Evolutionary conservation across 2,329 filamentous ascomycete genomes (phyloP).

Genomic region (Cryphonectria parasitica): DNA sequence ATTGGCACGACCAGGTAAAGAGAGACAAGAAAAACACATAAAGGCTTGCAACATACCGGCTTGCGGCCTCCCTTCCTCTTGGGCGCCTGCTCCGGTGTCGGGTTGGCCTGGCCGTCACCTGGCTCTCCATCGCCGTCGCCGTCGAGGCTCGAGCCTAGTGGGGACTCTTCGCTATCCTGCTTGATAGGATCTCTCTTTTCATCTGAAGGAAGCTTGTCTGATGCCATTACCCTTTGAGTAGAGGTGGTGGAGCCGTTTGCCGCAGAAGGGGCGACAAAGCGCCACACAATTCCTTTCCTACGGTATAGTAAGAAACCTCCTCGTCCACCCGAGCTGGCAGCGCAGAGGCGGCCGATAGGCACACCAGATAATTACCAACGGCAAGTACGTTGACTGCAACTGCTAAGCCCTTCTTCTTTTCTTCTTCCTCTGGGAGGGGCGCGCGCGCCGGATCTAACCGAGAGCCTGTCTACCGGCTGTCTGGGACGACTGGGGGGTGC

Average conservation of each 20-base stretch:
- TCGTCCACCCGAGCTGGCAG: slow-evolving; percentile 17
- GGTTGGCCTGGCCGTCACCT: slow-evolving; percentile 49
- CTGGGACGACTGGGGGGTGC: slow-evolving; percentile 16
- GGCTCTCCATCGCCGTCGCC: slow-evolving; percentile 25
- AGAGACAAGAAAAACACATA: slow-evolving; percentile 5
- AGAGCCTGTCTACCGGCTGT: slow-evolving; percentile 20
- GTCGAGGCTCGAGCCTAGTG: slow-evolving; percentile 61
- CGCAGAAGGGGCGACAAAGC: slow-evolving; percentile 46
- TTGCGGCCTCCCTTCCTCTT: slow-evolving; percentile 98
- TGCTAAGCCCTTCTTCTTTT: slow-evolving; percentile 10
- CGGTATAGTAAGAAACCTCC: slow-evolving; percentile 20
- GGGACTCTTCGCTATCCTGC: slow-evolving; percentile 65
- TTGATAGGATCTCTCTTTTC: slow-evolving; percentile 61
- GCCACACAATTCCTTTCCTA: slow-evolving; percentile 36
- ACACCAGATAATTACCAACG: slow-evolving; percentile 13
- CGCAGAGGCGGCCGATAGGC: slow-evolving; percentile 11
- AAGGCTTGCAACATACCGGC: slow-evolving; percentile 66
- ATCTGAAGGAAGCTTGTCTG: slow-evolving; percentile 63
- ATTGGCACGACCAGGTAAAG: not conserved
- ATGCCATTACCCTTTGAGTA: slow-evolving; percentile 58
- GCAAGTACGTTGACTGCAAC: slow-evolving; percentile 20
- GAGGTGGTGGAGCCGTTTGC: slow-evolving; percentile 42
- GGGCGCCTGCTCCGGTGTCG: slow-evolving; percentile 65
- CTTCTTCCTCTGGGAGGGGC: not conserved
- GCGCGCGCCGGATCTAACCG: slow-evolving; percentile 24